Conservation (phyloP, 192 early-diverging fungal species). For the Globomyces pollinis-pini region DNA sequence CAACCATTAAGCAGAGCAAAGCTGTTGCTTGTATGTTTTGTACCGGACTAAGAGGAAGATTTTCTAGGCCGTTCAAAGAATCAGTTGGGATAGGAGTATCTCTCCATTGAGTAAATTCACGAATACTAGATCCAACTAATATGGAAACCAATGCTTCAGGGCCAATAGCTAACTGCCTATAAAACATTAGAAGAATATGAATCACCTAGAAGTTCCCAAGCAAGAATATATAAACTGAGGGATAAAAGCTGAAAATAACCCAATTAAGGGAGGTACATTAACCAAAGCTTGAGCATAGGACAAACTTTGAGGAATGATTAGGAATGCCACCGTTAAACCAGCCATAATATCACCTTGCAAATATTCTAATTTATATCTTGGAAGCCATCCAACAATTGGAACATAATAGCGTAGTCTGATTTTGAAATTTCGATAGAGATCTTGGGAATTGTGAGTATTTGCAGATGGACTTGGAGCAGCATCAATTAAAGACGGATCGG, state of each 20-base stretch:
- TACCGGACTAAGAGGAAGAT: background rate
- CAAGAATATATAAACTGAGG: slow-evolving; percentile 80
- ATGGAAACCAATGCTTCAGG: slow-evolving; percentile 91
- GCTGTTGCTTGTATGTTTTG: slow-evolving; percentile 35
- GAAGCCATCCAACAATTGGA: slow-evolving; percentile 89
- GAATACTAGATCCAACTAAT: slow-evolving; percentile 61
- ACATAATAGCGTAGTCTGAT: slow-evolving; percentile 81
- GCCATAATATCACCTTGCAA: slow-evolving; percentile 74
- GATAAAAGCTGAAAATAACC: slow-evolving; percentile 80
- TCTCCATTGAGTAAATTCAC: slow-evolving; percentile 37
- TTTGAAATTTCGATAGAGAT: background rate
- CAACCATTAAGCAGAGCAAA: slow-evolving; percentile 78
- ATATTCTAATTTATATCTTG: slow-evolving; percentile 57
- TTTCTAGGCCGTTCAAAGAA: background rate
- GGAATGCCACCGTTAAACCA: slow-evolving; percentile 65
- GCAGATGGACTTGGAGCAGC: no score
- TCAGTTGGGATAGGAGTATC: background rate
- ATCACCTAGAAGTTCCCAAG: slow-evolving; percentile 85
- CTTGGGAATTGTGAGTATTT: no score
- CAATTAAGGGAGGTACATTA: slow-evolving; percentile 77
- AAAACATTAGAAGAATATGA: slow-evolving; percentile 24
- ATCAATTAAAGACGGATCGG: no score
- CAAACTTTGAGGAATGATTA: slow-evolving; percentile 50
- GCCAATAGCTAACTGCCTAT: slow-evolving; percentile 89
- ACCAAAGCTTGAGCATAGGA: slow-evolving; percentile 88